Percentiles rank a stretch among this genome's conserved stretches.
phyloP scores from a whole-genome alignment of 2,329 filamentous ascomycete species.

The Diaporthe caulivora region DNA sequence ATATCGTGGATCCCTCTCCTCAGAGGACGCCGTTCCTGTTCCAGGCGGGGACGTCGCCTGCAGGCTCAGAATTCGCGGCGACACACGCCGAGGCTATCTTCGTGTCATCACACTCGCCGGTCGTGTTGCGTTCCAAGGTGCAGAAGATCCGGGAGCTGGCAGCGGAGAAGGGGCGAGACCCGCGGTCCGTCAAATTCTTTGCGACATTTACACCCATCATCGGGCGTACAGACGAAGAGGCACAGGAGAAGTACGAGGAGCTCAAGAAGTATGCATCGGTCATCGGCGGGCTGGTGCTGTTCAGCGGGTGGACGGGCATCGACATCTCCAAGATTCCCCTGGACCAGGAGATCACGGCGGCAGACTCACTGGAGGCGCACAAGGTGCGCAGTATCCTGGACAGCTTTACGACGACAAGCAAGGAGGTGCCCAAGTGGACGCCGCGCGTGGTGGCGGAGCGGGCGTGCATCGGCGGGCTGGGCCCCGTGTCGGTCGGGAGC shows the following conservation, averaged over 20 bases:
- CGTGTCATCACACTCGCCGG: conserved; percentile 61
- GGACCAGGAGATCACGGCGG: conserved; percentile 63
- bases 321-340: conserved; percentile 65
- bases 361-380: conserved; percentile 62
- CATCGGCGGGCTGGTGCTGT: conserved; percentile 62
- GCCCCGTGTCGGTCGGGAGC: conserved; percentile 61
- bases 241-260: conserved; percentile 58
- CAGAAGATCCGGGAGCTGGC: conserved; percentile 62
- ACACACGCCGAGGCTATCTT: conserved; percentile 68
- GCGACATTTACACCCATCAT: conserved; percentile 58
- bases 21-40: conserved; percentile 64
- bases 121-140: conserved; percentile 60
- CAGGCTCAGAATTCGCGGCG: conserved; percentile 63
- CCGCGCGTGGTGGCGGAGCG: conserved; percentile 59
- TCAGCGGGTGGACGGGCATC: conserved; percentile 66
- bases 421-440: conserved; percentile 59
- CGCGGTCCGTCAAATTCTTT: conserved; percentile 63
- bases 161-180: conserved; percentile 60
- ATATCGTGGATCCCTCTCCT: conserved; percentile 61
- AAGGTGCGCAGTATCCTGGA: conserved; percentile 58
- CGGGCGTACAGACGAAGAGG: conserved; percentile 60
- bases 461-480: conserved; percentile 61
- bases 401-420: conserved; percentile 56
- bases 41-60: conserved; percentile 66
- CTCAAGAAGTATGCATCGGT: conserved; percentile 60